Base-by-base conservation (phyloP, 1,284 basidiomycete genomes). In the Fistulinella cinereoalba region DNA sequence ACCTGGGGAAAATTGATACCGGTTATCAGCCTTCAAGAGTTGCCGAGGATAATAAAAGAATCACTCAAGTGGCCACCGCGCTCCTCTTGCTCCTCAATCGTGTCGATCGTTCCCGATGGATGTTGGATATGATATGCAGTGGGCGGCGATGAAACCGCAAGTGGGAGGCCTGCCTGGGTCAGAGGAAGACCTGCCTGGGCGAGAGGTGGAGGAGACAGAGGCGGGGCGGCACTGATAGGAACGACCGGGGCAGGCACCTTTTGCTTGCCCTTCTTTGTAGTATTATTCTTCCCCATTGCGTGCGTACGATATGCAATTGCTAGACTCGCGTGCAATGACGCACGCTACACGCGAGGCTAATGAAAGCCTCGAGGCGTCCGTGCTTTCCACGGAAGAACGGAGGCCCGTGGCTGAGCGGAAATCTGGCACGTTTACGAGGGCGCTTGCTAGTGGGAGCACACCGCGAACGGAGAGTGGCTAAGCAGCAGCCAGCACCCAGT, bases 221-320 rank as follows among this genome's bases (percentile, higher is more conserved):
- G 56, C n/a, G 48, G 52, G 3, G 40, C 46, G 4, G 38, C 54
- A 37, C 42, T 43, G 27, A 21, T 37, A 28, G 48, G 33, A 31
- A 25, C 54, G 11, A 28, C 34, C 5, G 44, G 27, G 25, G 51
- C 38, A 29, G 53, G 50, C 25, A 57, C 65, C 43, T 59, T 69
- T 46, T 70, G 66, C 54, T 69, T 69, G 32, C 70, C 67, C 51
- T 69, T 69, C 56, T 70, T 69, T 56, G 47, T 51, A 46, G 47
- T 51, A 37, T 42, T 48, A 27, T 51, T 51, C 57, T 64, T 65
- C 37, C 58, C 67, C 63, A 65, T 65, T 51, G 45, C 50, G 44
- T 40, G 43, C 41, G 44, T 39, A 23, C 42, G 39, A 34, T 58
- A 53, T 24, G 51, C 49, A 37, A 56, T 48, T 41, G 51, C 47